Percentiles rank a stretch among this genome's conserved stretches.
Evolutionary conservation across 805 yeast genomes (phyloP).

Genomic region (Myxozyma mucilagina): DNA sequence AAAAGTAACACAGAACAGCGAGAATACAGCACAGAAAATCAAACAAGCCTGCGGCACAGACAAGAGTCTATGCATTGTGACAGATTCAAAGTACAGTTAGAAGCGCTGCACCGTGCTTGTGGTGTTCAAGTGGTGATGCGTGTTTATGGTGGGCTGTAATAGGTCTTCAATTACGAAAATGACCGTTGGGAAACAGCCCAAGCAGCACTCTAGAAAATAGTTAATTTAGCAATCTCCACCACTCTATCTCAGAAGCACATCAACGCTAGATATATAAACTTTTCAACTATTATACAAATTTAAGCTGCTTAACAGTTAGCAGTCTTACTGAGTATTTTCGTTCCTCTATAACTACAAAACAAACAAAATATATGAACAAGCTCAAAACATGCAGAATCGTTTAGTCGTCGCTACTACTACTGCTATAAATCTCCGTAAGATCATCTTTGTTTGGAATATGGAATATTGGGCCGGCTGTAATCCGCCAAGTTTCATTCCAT

Average conservation of each 20-base stretch:
- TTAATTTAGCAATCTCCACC: too few species aligned
- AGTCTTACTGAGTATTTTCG: background rate
- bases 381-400: background rate
- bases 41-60: background rate
- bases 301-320: too few species aligned
- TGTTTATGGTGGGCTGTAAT: too few species aligned
- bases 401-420: constrained; percentile 27
- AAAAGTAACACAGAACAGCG: background rate
- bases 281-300: too few species aligned
- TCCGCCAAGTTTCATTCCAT: constrained; percentile 80
- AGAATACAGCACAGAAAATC: background rate
- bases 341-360: background rate
- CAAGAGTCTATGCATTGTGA: background rate
- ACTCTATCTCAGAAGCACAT: too few species aligned
- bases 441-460: constrained; percentile 31
- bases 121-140: too few species aligned
- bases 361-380: background rate
- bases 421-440: constrained; percentile 22
- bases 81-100: too few species aligned
- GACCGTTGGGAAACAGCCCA: too few species aligned
- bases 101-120: too few species aligned
- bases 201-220: too few species aligned
- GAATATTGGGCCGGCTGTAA: constrained; percentile 48
- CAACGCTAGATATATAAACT: too few species aligned
- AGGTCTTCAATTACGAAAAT: too few species aligned